phyloP scores from a whole-genome alignment of 768 basidiomycete species.

The Clitopilus hobsonii region DNA sequence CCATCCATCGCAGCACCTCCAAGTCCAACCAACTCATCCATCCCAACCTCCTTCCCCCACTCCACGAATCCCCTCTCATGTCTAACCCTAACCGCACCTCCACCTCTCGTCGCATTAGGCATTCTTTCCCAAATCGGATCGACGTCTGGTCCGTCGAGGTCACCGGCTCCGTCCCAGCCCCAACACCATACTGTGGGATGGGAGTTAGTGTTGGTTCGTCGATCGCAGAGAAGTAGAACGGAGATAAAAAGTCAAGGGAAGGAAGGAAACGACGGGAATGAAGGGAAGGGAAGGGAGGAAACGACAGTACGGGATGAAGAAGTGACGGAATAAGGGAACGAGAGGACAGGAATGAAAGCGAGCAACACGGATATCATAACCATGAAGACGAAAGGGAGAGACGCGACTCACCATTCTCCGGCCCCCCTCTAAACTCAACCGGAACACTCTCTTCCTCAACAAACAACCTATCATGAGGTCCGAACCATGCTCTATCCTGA shows the following conservation, averaged over 20 bases:
- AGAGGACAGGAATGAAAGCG: too few species aligned
- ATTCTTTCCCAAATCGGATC: slow-evolving; percentile 95
- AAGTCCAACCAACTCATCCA: too few species aligned
- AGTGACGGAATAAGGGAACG: too few species aligned
- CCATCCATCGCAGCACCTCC: too few species aligned
- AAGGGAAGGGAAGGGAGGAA: too few species aligned
- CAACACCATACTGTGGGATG: slow-evolving; percentile 86
- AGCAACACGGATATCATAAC: too few species aligned
- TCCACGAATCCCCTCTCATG: slow-evolving; percentile 56
- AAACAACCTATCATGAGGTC: slow-evolving; percentile 94
- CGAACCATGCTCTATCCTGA: slow-evolving; percentile 97
- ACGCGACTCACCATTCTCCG: slow-evolving; percentile 70
- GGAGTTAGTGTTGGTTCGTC: not conserved
- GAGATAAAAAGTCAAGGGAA: slow-evolving; percentile 1
- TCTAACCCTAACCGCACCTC: slow-evolving; percentile 61
- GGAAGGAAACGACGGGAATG: too few species aligned
- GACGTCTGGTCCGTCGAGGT: slow-evolving; percentile 95
- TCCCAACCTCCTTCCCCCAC: too few species aligned
- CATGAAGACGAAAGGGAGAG: not conserved
- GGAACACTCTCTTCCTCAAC: slow-evolving; percentile 80
- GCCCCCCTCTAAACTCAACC: slow-evolving; percentile 75
- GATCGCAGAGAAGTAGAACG: not conserved
- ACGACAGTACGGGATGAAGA: too few species aligned
- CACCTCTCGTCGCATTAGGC: slow-evolving; percentile 55
- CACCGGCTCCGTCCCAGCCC: slow-evolving; percentile 99